Base-by-base conservation (phyloP, 768 basidiomycete genomes). In the Pleurotus tuoliensis region DNA sequence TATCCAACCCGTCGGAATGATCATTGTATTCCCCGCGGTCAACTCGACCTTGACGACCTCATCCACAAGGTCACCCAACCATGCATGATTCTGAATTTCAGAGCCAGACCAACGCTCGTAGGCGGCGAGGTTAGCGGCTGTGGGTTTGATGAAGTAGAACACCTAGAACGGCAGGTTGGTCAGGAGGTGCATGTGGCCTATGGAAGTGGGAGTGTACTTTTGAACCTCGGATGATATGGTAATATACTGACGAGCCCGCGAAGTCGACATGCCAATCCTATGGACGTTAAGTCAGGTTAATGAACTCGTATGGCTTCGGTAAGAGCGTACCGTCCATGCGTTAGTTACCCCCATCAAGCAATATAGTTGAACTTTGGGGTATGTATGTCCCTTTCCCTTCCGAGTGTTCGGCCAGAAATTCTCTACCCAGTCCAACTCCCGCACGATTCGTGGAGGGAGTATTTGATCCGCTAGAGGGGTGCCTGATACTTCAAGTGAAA, bases 211-310 rank as follows among this genome's bases (percentile, higher is more conserved):
- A 34, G 30, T 34, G 47, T 61, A 86, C 95, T 82, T 94, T 97
- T 56, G 84, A 79, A 24, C 94, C 94, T 43, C 76, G 80, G 16
- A 97, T 77, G 58, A 99, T 87, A 63, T 98, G 94, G 66, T 98
- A 98, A 70, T 96, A 98, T n/a, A 95, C 96, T 1, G 91, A 96
- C 2, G 92, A 94, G 0, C 94, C 97, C 18, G 96, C 96, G 67
- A 99, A 98, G 72, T 99, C 97, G 58, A 98, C 78, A 65, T 99
- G 96, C 97, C 95, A 98, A 66, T 98, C 96, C 94, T 95, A 64
- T 16, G 38, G 20, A 27, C 5, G 39, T 15, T 49, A 43, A 58
- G 56, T 44, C 37, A 56, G 45, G 11, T 30, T 48, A 44, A 12
- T 2, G 55, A 44, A 15, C 3, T 25, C 3, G 11, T n/a, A 11